phyloP scores from a whole-genome alignment of 2,329 filamentous ascomycete species.

The Blastomyces gilchristii region DNA sequence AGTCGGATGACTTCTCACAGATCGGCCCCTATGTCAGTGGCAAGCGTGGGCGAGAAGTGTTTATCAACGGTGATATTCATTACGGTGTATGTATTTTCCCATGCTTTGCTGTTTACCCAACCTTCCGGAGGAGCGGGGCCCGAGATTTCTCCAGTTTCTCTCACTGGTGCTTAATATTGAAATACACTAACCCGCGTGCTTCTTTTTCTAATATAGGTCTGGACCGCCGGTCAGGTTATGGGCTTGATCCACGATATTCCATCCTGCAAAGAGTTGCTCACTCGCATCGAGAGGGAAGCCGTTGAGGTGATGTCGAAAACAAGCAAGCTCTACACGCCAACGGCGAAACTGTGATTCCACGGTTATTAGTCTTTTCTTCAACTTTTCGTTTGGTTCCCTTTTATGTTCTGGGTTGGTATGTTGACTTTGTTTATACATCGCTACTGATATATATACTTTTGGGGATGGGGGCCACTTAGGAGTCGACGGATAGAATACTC shows the following conservation, averaged over 20 bases:
- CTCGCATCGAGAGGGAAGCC: conserved; percentile 68
- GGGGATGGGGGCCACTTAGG: neutral
- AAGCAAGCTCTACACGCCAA: conserved; percentile 39
- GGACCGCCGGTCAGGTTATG: conserved; percentile 95
- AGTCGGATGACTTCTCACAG: conserved; percentile 78
- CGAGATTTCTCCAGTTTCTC: neutral
- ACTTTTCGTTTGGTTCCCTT: neutral
- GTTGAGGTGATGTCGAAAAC: conserved; percentile 54
- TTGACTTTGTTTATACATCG: neutral
- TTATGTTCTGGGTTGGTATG: neutral
- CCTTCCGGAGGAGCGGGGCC: neutral
- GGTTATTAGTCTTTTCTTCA: neutral
- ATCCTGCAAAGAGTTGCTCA: conserved; percentile 58
- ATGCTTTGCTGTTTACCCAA: neutral
- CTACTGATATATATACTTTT: neutral
- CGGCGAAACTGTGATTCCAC: conserved; percentile 1
- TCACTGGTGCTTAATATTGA: neutral
- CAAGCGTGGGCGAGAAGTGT: conserved; percentile 82
- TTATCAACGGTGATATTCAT: conserved; percentile 81
- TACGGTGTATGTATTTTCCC: conserved; percentile 58
- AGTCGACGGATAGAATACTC: neutral
- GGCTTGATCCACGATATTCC: conserved; percentile 76
- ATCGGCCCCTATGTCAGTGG: conserved; percentile 81
- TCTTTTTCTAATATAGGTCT: conserved; percentile 51
- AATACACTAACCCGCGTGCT: neutral